Evolutionary conservation across 1,284 basidiomycete species (phyloP).

Genomic region (Termitomyces sp.): DNA sequence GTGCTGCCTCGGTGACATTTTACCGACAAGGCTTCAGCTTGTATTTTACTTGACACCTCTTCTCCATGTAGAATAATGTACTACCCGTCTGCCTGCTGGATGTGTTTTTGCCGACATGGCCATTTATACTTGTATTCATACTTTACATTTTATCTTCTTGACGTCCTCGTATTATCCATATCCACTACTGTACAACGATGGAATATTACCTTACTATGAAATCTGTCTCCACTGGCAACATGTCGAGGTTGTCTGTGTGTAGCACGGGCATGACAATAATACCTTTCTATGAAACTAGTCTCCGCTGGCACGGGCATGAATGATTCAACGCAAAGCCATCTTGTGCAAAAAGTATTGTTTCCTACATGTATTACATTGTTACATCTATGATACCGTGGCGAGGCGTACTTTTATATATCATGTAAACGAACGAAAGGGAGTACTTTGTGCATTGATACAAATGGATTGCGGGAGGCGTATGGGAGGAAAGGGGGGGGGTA

Average conservation of each 20-base stretch:
- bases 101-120: background rate
- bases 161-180: background rate
- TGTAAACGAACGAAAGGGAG: background rate
- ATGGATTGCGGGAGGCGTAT: background rate
- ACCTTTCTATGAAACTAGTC: no score
- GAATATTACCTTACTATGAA: no score
- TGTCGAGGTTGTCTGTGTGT: no score
- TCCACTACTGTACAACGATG: no score
- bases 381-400: slow-evolving; percentile 2
- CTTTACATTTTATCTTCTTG: background rate
- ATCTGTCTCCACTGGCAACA: no score
- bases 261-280: no score
- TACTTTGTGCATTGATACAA: slow-evolving; percentile 6
- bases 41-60: background rate
- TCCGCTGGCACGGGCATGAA: no score
- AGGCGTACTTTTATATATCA: slow-evolving; percentile 1
- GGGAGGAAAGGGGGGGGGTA: background rate
- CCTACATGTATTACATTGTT: background rate
- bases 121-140: background rate
- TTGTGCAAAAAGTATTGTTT: background rate
- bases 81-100: background rate
- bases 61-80: slow-evolving; percentile 1
- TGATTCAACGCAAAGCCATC: no score
- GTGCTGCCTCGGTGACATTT: background rate
- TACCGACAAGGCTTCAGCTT: background rate